phyloP scores from a whole-genome alignment of 306 rosid species.

The Inga laurina region DNA sequence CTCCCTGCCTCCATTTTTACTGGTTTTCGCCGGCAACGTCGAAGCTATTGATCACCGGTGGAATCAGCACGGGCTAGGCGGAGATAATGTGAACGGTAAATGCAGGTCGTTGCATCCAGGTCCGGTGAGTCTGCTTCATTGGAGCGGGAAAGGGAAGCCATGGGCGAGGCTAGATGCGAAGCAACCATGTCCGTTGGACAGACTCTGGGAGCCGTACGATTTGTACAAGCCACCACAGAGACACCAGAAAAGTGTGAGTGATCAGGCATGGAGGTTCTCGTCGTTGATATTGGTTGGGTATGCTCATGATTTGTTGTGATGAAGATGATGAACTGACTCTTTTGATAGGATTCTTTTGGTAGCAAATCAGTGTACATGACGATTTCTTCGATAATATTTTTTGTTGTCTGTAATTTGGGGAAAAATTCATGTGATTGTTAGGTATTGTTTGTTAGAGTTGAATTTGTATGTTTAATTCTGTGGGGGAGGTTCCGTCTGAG shows the following conservation, averaged over 20 bases:
- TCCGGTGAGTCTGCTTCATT: constrained; percentile 85
- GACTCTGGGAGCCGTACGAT: constrained; percentile 94
- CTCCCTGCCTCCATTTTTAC: constrained; percentile 79
- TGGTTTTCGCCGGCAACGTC: constrained; percentile 77
- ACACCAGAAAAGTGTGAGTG: constrained; percentile 8
- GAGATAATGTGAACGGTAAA: constrained; percentile 81
- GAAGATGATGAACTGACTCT: constrained; percentile 22
- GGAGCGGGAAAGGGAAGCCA: constrained; percentile 99
- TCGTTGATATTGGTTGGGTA: constrained; percentile 50
- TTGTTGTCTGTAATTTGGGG: background rate
- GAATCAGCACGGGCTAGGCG: constrained; percentile 97
- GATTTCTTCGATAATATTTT: no score
- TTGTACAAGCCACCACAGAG: constrained; percentile 43
- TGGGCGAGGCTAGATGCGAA: constrained; percentile 85
- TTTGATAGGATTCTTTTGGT: constrained; percentile 59
- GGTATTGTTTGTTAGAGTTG: constrained; percentile 19
- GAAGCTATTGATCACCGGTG: constrained; percentile 88
- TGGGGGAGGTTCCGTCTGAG: constrained; percentile 45
- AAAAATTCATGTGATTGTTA: constrained; percentile 17
- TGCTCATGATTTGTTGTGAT: constrained; percentile 50
- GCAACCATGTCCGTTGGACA: constrained; percentile 74
- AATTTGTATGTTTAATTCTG: constrained; percentile 28
- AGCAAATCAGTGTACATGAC: constrained; percentile 48
- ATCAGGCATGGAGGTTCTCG: constrained; percentile 41
- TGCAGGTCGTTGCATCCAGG: constrained; percentile 91